Evolutionary conservation across 345 rosid species (phyloP), one percentile per base, ranked within the genome.

Genomic region (Salix arbutifolia): DNA sequence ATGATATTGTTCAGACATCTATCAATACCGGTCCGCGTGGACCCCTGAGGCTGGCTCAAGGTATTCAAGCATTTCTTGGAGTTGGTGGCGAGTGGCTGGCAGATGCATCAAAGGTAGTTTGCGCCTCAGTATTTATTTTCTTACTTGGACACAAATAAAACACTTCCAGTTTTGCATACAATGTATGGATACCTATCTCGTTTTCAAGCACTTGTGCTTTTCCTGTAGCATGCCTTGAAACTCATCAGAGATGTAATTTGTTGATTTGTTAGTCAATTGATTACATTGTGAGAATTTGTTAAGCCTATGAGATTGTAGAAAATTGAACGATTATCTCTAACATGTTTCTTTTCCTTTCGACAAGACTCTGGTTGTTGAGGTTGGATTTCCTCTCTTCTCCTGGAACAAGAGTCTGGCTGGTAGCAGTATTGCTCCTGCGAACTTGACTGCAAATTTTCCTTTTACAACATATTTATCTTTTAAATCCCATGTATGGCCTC

Each of bases 21-120:
- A 82, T 95, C 75, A 89, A 81, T 76, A 95, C 97, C 1, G 99
- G 99, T 74, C 99, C 99, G 33, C 91, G 97, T 0, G 99, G 98
- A 72, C 93, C 91, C 30, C 67, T 92, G 52, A 87, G 99, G 77
- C 84, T 93, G 25, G 92, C 89, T 48, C 99, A 96, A 86, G 99
- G 99, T 62, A 80, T 96, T 82, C 99, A 91, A 83, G 98, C 98
- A 6, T 85, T 96, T 77, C 75, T 91, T 69, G 98, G 98, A 67
- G 97, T 93, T 79, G 91, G 98, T 64, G 81, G 96, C 19, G 97
- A 93, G 81, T 95, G 99, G 97, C 91, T 93, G 14, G 85, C 88
- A 71, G 96, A 95, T 86, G 88, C 84, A 12, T 93, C 99, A 12
- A 89, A 84, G 97, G 97, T 89, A 69, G 60, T 14, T 77, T 7